Evolutionary conservation across 192 early-diverging fungal genomes (phyloP).

Genomic region (Linnemannia zychae): DNA sequence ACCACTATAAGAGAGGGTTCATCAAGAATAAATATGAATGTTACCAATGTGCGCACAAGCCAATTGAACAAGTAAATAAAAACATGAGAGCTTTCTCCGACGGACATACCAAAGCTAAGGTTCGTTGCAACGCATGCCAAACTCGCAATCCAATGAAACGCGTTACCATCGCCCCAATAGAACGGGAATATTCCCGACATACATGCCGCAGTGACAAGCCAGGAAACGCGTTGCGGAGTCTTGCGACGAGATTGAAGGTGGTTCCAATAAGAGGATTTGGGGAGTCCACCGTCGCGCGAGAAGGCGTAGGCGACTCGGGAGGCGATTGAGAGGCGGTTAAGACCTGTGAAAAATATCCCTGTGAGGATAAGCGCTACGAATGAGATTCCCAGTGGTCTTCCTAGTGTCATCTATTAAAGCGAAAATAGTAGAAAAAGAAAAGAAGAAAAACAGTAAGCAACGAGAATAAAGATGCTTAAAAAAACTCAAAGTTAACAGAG

Average conservation of each 20-base stretch:
- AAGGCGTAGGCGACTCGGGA: slow-evolving; percentile 30
- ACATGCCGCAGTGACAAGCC: slow-evolving; percentile 29
- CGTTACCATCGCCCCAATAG: slow-evolving; percentile 46
- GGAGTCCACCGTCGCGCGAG: slow-evolving; percentile 37
- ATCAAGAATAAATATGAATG: not conserved
- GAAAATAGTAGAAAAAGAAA: not conserved
- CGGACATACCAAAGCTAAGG: slow-evolving; percentile 34
- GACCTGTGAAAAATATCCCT: slow-evolving; percentile 27
- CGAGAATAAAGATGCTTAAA: not conserved
- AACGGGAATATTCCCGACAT: slow-evolving; percentile 49
- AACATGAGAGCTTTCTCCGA: not conserved
- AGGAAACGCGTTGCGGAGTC: slow-evolving; percentile 39
- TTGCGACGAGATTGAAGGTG: slow-evolving; percentile 33
- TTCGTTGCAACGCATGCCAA: slow-evolving; percentile 45
- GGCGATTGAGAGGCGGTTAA: slow-evolving; percentile 33
- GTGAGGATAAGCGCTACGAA: slow-evolving; percentile 24
- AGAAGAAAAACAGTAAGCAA: not conserved
- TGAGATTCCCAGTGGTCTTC: slow-evolving; percentile 3
- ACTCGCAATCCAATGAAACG: slow-evolving; percentile 53
- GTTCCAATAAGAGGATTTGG: slow-evolving; percentile 50
- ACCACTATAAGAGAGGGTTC: not conserved
- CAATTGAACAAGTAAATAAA: not conserved
- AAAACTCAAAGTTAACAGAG: not conserved
- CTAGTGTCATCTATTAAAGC: slow-evolving; percentile 14
- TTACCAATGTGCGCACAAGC: not conserved